Evolutionary conservation across 306 rosid genomes (phyloP), one percentile per base, ranked within the genome.

Genomic region (Rosa persica): DNA sequence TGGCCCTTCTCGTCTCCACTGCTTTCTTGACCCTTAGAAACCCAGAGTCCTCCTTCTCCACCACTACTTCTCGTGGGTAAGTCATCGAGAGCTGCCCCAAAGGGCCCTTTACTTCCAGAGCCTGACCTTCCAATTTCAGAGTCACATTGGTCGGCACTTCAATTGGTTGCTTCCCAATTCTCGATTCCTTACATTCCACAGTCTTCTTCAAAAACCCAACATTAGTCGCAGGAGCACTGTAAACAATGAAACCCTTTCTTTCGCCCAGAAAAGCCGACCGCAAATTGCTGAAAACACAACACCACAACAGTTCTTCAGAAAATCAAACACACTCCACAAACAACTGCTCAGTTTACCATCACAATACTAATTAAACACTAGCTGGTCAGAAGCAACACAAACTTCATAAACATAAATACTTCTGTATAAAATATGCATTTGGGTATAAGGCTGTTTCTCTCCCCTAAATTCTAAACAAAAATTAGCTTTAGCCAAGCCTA

Each of bases 151-250:
- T 81, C 52, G 99, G 98, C 82, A 96, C 87, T 66, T 38, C 75
- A 78, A 93, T 71, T 19, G 97, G 97, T 66, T 91, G 99, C 89
- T 93, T 96, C 70, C 99, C 99, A 7, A 91, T 96, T 64, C 98
- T 83, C 30, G 98, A 96, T 77, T 96, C 99, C 93, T 96, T 93
- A 70, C 98, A 91, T 79, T 89, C 90, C 61, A 82, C 84, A 42
- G 85, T 78, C 85, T 81, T 96, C 84, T 87, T 91, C 75, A 22
- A 27, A 40, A 84, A 79, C 71, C 87, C 86, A 69, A 85, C 87
- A 76, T 52, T 87, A 72, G 71, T 44, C 67, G 76, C 84, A 60
- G 89, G 86, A 78, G 76, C 72, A 75, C 73, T 68, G 46, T 89
- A 83, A 66, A 82, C 85, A 75, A 70, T 49, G 22, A 86, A 66